Percentiles rank a stretch among this genome's conserved stretches.
phyloP scores from a whole-genome alignment of 257 asterid genomes.

The Hygrophila difformis region DNA sequence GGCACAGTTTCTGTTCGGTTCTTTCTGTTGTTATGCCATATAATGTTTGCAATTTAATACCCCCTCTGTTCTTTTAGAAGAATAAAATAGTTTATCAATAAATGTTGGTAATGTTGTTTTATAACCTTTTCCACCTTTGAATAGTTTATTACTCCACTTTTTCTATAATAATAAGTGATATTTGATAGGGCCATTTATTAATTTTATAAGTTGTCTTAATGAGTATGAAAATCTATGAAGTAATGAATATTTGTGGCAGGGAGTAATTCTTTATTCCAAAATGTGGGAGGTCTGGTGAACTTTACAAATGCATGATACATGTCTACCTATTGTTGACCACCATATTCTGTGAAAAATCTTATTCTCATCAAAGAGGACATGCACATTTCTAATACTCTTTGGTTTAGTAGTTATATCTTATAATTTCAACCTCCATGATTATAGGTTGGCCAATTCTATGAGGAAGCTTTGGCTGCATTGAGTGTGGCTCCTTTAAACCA shows the following conservation, averaged over 20 bases:
- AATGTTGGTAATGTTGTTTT: no score
- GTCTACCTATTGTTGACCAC: background rate
- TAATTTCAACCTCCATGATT: conserved; percentile 12
- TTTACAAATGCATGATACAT: conserved; percentile 12
- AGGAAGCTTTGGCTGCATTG: conserved; percentile 84
- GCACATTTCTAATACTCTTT: background rate
- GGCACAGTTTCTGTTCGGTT: conserved; percentile 2
- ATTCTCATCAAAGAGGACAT: background rate
- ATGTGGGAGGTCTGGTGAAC: conserved; percentile 1
- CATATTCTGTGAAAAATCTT: conserved; percentile 12
- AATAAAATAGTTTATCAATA: no score
- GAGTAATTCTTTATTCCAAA: conserved; percentile 4
- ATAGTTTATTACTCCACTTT: no score
- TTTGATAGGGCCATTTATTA: no score
- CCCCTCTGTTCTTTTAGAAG: no score
- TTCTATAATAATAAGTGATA: no score
- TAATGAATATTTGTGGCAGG: background rate
- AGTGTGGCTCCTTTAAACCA: conserved; percentile 68
- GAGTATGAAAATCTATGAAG: no score
- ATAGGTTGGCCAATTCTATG: conserved; percentile 86
- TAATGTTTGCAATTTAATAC: background rate
- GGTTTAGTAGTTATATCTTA: conserved; percentile 9
- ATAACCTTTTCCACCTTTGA: no score
- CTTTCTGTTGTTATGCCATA: background rate
- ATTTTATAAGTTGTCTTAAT: no score